Conservation (phyloP, 495 filamentous ascomycete species). For the Tetracladium marchalianum region DNA sequence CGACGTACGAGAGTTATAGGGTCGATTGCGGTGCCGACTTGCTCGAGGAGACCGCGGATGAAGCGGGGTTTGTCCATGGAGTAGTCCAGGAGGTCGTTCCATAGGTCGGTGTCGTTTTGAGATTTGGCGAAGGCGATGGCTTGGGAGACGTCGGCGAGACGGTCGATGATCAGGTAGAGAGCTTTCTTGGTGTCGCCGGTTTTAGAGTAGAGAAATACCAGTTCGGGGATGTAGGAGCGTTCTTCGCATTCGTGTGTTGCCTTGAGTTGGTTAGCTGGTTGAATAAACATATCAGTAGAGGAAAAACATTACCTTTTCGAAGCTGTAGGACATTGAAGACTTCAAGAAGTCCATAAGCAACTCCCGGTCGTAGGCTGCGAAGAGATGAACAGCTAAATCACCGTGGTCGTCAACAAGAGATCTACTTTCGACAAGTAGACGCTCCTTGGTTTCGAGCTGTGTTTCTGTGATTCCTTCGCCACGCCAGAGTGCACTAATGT, state of each 20-base stretch:
- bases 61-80: constrained; percentile 94
- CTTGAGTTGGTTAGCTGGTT: constrained; percentile 15
- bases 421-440: constrained; percentile 48
- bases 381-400: constrained; percentile 75
- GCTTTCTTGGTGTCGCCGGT: constrained; percentile 88
- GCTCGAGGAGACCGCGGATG: constrained; percentile 83
- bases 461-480: constrained; percentile 45
- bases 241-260: constrained; percentile 73
- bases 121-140: constrained; percentile 92
- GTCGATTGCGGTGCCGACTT: constrained; percentile 86
- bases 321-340: constrained; percentile 69
- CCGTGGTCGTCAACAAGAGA: constrained; percentile 76
- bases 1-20: constrained; percentile 81
- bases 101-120: constrained; percentile 80
- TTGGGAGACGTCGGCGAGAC: constrained; percentile 75
- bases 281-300: not conserved
- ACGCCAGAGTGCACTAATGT: constrained; percentile 76
- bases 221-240: constrained; percentile 69
- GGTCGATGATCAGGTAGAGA: constrained; percentile 81
- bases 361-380: constrained; percentile 69
- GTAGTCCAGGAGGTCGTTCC: constrained; percentile 91
- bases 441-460: constrained; percentile 31
- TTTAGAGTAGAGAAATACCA: constrained; percentile 90
- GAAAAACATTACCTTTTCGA: constrained; percentile 44
- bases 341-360: constrained; percentile 83